Base-by-base conservation (phyloP, 306 rosid genomes). In the Trifolium pratense region DNA sequence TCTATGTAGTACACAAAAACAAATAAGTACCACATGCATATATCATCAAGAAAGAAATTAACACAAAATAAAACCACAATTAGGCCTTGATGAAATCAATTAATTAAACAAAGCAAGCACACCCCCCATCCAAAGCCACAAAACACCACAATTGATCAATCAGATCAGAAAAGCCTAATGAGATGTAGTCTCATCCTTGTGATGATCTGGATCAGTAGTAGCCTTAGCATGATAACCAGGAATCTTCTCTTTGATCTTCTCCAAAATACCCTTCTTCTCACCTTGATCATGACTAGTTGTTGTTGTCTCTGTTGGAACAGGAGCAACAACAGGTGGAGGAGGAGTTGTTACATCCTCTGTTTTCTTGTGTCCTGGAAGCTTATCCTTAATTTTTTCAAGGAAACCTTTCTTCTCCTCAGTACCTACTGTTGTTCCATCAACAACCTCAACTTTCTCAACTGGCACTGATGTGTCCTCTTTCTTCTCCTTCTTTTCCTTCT, bases 251-350 rank as follows among this genome's bases (percentile, higher is more conserved):
- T 93, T 93, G 16, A 89, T 89, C 88, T 89, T 93, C 71, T 91
- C 98, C 21, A 91, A 76, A 3, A 91, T 43, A 60, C 98, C 98
- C 73, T 91, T 93, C 89, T 93, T 91, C 84, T 93, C 87, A 90
- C 87, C 96, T 16, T 43, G 49, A 3, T 82, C 66, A 43, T 56
- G 73, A 74, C 15, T 13, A 43, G 66, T 15, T 0, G 62, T 26
- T 0, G 60, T 18, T 0, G 71, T 36, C 37, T 65, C 53, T 0
- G 71, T 0, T 7, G 6, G 58, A 20, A 5, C 32, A 55, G 32
- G 15, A 21, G 15, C 31, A 2, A 18, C 13, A 0, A 78, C 71
- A 3, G 70, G 65, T 6, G 73, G 68, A 6, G 85, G 43, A 6
- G 82, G 51, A 8, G 51, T 2, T 7, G 70, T 39, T 7, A 31